Base-by-base conservation (phyloP, 1,139 yeast genomes). In the Suhomyces atakaporum region DNA sequence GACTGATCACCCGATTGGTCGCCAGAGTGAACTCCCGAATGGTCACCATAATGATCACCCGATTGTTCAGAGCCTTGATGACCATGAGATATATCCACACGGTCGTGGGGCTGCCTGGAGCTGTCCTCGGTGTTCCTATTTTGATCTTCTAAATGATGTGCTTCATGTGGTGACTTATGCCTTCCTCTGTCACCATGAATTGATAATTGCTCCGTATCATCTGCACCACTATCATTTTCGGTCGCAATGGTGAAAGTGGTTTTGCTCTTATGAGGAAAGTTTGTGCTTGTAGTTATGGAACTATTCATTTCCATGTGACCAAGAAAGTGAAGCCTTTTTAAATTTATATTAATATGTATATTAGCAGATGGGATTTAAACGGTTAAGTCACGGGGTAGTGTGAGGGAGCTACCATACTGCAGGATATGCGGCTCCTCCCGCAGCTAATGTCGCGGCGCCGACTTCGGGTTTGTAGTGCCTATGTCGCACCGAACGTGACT, bases 241-340 rank as follows among this genome's bases (percentile, higher is more conserved):
- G 33, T 19, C 9, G 33, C 42, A 16, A 42, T 33, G 21, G 44
- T 42, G 25, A 42, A 42, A 13, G 42, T 42, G 27, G 43, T 35
- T 10, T 38, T 36, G 16, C 29, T 37, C 23, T 27, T 35, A 25
- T 27, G 35, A 25, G 26, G 35, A 7, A 33, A 22, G 15, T 25
- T 23, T 15, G 36, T 33, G 19, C 27, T 24, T 15, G 36, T 29
- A 13, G 34, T 27, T 15, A 27, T 29, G 15, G 36, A 16, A 28
- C 31, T 27, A 16, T 27, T 26, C 40, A 37, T 34, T 25, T 10
- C 27, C 31, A 20, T 16, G n/a, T 27, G n/a, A 14, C 20, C 4
- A 8, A 12, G 26, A 11, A 12, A 16, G 26, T 8, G 6, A n/a
- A 12, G 11, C 24, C 11, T 9, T 15, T 7, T 7, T 8, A 24